Base-by-base conservation (phyloP, 2,329 filamentous ascomycete genomes). In the Diatrype stigma region DNA sequence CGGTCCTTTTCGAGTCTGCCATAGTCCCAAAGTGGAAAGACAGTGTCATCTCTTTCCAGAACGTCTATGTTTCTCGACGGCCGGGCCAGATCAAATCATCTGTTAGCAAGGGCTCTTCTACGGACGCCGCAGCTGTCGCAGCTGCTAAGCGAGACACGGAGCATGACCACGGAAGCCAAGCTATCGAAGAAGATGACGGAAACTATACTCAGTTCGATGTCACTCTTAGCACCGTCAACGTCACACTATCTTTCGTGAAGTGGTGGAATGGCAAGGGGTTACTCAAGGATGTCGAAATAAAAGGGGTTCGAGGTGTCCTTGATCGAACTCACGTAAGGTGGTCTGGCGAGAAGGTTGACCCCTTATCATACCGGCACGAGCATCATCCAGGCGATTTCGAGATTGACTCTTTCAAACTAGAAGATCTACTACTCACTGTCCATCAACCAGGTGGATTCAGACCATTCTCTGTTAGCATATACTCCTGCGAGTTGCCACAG, bases 181-280 rank as follows among this genome's bases (percentile, higher is more conserved):
- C 59, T 3, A 70, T 71, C 19, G 77, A 81, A 55, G 81, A 85
- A 51, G 92, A 97, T 63, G 93, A 97, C 65, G 90, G 89, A 17
- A 99, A 99, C 65, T 99, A 97, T 68, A 96, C 92, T 0, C 94
- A 99, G 60, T 99, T 96, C 61, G 94, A 99, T 64, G 77, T 99
- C 16, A 96, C 91, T 0, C 90, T 99, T 52, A 90, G 94, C 56
- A 95, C 90, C 0, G 90, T 99, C 55, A 96, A 99, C 63, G 93
- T 99, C 40, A 97, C 93, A 0, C 70, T 99, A 23, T 99, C 94
- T 0, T 97, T 99, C 61, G 80, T 91, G n/a, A 97, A 96, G 67
- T 99, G 94, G 94, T 95, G 96, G 83, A 97, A 96, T 61, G 93
- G 94, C 21, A 96, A 93, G 68, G 94, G 94, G 0, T 78, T 95